A percentile compares a stretch with the other conserved stretches of the same genome.
Evolutionary conservation across 257 asterid genomes (phyloP).

Genomic region (Phtheirospermum japonicum): DNA sequence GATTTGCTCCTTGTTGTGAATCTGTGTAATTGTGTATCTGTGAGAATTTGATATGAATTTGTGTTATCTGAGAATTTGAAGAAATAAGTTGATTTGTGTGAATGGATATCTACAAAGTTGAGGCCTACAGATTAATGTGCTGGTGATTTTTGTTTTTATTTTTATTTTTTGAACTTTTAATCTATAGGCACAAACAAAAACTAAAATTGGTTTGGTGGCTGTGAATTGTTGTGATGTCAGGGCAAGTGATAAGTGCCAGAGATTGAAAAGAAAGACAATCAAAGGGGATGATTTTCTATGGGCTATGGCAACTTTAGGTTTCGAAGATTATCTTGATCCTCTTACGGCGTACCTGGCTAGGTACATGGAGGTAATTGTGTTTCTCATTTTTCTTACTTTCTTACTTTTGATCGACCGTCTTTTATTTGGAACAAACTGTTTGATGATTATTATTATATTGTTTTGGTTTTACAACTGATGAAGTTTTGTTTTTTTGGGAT

Average conservation of each 20-base stretch:
- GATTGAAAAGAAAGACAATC: slow-evolving; percentile 83
- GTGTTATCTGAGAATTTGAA: background rate
- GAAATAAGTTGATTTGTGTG: background rate
- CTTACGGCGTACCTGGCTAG: no score
- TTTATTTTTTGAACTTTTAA: background rate
- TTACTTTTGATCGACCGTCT: background rate
- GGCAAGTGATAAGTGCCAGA: slow-evolving; percentile 95
- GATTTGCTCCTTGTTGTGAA: background rate
- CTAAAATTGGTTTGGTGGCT: no score
- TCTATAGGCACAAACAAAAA: no score
- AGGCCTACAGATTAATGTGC: no score
- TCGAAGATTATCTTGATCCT: slow-evolving; percentile 92
- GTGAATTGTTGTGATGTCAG: slow-evolving; percentile 51
- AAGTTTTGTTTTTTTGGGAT: slow-evolving; percentile 14
- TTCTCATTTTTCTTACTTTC: background rate
- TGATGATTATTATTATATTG: background rate
- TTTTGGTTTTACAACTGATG: slow-evolving; percentile 30
- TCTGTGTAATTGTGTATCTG: slow-evolving; percentile 9
- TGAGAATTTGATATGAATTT: no score
- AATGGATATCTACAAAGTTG: background rate
- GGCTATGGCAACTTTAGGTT: slow-evolving; percentile 93
- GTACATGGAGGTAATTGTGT: slow-evolving; percentile 70
- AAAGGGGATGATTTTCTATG: slow-evolving; percentile 86
- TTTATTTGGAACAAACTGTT: no score
- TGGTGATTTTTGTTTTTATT: no score